phyloP scores from a whole-genome alignment of 805 yeast genomes.

The Candida corydali region DNA sequence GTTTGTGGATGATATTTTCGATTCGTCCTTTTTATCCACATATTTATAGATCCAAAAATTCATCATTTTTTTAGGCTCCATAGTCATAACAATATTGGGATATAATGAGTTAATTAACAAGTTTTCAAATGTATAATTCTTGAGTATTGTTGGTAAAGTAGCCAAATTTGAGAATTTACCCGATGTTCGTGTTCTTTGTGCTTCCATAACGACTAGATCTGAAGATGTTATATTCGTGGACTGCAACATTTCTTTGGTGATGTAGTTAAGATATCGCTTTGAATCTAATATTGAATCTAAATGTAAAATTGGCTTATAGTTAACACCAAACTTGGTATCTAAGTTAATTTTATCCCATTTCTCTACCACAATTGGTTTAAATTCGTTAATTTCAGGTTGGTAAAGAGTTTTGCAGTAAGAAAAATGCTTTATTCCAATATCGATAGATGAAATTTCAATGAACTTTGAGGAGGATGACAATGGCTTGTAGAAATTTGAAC shows the following conservation, averaged over 20 bases:
- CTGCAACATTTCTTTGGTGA: constrained; percentile 4
- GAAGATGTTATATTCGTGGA: constrained; percentile 11
- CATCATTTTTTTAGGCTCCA: constrained; percentile 34
- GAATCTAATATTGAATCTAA: constrained; percentile 17
- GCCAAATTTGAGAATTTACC: constrained; percentile 16
- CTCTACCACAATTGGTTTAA: constrained; percentile 8
- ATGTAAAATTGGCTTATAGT: constrained; percentile 8
- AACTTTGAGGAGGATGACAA: no score
- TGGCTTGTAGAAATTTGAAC: background rate
- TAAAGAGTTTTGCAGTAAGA: constrained; percentile 25
- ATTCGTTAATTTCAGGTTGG: background rate
- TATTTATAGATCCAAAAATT: constrained; percentile 36
- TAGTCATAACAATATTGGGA: constrained; percentile 25
- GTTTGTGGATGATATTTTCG: constrained; percentile 6
- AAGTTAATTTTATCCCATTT: constrained; percentile 27
- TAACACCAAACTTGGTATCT: constrained; percentile 13
- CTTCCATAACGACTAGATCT: constrained; percentile 30
- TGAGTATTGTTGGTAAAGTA: constrained; percentile 36
- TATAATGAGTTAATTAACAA: constrained; percentile 19
- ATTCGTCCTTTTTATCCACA: constrained; percentile 13
- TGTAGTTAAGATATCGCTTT: constrained; percentile 22
- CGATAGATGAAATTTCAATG: constrained; percentile 23
- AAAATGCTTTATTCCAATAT: constrained; percentile 40
- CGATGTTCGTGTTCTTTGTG: constrained; percentile 37
- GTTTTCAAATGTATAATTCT: constrained; percentile 36